These are phyloP conservation scores for Fusarium buxicola DNA, from an alignment of 2,329 filamentous ascomycete species.

Conservation along the genomic window DNA sequence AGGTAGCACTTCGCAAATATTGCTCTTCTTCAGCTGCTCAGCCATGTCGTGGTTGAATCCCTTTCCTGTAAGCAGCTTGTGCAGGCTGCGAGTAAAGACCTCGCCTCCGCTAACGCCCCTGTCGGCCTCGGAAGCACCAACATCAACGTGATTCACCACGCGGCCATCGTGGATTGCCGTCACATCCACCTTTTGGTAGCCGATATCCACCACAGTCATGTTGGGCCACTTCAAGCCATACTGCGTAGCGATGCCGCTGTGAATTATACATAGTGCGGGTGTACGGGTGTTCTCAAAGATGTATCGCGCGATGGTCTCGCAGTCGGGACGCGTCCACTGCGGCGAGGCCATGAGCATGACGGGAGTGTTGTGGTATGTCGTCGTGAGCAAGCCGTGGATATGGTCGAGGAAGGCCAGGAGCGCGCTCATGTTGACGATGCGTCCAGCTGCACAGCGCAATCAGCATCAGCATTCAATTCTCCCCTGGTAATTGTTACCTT, in stretches of 20 bases:
- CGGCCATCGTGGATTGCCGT: slow-evolving; percentile 88
- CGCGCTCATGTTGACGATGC: slow-evolving; percentile 89
- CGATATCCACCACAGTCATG: slow-evolving; percentile 91
- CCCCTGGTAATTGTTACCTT: slow-evolving; percentile 55
- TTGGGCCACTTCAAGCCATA: slow-evolving; percentile 82
- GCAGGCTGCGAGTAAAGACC: slow-evolving; percentile 81
- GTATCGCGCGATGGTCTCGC: slow-evolving; percentile 90
- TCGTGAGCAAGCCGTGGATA: slow-evolving; percentile 88
- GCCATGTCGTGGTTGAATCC: slow-evolving; percentile 74
- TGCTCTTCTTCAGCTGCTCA: slow-evolving; percentile 75
- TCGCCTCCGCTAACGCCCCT: slow-evolving; percentile 80
- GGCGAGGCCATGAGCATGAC: slow-evolving; percentile 92
- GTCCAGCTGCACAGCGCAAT: slow-evolving; percentile 67
- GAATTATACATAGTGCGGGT: slow-evolving; percentile 89
- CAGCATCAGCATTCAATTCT: slow-evolving; percentile 29
- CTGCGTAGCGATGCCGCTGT: slow-evolving; percentile 86
- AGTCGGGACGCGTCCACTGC: slow-evolving; percentile 88
- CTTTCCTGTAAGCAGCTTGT: slow-evolving; percentile 71
- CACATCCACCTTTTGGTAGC: slow-evolving; percentile 91
- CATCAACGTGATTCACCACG: slow-evolving; percentile 74
- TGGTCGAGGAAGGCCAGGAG: slow-evolving; percentile 95
- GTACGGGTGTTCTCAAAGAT: slow-evolving; percentile 98
- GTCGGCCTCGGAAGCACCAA: slow-evolving; percentile 65
- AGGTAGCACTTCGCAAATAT: slow-evolving; percentile 74
- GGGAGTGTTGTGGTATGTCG: slow-evolving; percentile 95